Evolutionary conservation across 768 basidiomycete genomes (phyloP).

Genomic region (Symmetrospora coprosmae): DNA sequence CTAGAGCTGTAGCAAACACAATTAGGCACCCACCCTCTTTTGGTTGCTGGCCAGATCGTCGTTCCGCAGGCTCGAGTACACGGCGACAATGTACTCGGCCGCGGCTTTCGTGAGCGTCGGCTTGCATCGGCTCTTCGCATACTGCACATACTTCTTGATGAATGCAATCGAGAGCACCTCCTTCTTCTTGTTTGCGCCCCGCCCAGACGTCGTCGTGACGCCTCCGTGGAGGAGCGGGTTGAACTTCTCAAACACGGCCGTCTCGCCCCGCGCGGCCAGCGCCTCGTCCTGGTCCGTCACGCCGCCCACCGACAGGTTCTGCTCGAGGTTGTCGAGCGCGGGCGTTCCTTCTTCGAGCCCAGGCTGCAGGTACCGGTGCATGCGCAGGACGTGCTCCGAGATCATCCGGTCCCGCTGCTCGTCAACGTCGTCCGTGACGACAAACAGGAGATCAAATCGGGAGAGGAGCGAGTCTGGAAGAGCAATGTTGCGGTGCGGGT

Average conservation of each 20-base stretch:
- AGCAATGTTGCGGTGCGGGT: conserved; percentile 96
- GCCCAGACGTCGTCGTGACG: conserved; percentile 46
- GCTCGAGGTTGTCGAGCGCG: conserved; percentile 67
- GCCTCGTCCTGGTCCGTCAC: conserved; percentile 39
- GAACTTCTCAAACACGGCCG: conserved; percentile 85
- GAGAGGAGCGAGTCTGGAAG: conserved; percentile 93
- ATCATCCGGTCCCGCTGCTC: conserved; percentile 84
- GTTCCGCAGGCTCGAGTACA: conserved; percentile 81
- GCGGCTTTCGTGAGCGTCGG: conserved; percentile 83
- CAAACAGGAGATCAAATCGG: conserved; percentile 94
- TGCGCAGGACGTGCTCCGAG: conserved; percentile 90
- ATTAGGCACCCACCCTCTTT: conserved; percentile 50
- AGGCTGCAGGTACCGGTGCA: conserved; percentile 91
- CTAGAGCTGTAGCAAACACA: conserved; percentile 28
- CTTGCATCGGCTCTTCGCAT: conserved; percentile 74
- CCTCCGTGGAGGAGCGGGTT: conserved; percentile 88
- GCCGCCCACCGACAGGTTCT: conserved; percentile 74
- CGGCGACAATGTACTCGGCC: conserved; percentile 80
- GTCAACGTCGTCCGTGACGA: conserved; percentile 96
- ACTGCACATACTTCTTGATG: conserved; percentile 97
- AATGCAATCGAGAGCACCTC: conserved; percentile 86
- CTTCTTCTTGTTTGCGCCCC: conserved; percentile 43
- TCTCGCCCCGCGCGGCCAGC: conserved; percentile 47
- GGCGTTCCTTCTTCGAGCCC: conserved; percentile 94
- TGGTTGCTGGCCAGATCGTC: conserved; percentile 77